A percentile compares a stretch with the other conserved stretches of the same genome.
Conservation (phyloP, 352 stramenopile genomes). For the Aphanomyces invadans region DNA sequence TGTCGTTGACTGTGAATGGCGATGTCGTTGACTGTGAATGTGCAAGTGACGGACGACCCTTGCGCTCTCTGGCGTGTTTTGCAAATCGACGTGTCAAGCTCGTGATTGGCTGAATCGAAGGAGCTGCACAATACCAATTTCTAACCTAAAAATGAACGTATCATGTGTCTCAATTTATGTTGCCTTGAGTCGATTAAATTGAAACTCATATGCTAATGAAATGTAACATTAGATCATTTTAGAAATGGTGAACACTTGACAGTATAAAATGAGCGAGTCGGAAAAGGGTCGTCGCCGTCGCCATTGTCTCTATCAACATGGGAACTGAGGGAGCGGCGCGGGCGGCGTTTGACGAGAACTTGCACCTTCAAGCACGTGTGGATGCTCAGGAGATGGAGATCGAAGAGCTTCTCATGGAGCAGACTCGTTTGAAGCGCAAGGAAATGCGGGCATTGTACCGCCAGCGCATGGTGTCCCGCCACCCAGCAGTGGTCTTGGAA, state of each 20-base stretch:
- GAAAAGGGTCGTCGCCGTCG: too few relatives aligned
- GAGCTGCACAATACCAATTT: too few relatives aligned
- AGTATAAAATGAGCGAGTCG: too few relatives aligned
- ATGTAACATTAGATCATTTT: too few relatives aligned
- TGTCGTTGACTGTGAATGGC: neutral
- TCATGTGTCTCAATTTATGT: too few relatives aligned
- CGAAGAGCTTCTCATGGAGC: neutral
- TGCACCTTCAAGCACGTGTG: neutral
- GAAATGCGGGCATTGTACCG: slow-evolving; percentile 13
- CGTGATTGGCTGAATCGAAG: too few relatives aligned
- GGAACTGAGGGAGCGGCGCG: neutral
- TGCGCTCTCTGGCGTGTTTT: neutral
- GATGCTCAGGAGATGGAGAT: slow-evolving; percentile 17
- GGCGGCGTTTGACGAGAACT: slow-evolving; percentile 15
- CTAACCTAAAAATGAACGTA: too few relatives aligned
- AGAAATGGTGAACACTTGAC: too few relatives aligned
- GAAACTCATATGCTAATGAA: too few relatives aligned
- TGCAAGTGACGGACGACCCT: neutral
- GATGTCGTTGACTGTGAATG: neutral
- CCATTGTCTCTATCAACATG: neutral
- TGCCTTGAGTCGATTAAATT: too few relatives aligned
- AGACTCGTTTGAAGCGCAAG: slow-evolving; percentile 1
- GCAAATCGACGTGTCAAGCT: neutral
- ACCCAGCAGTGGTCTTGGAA: slow-evolving; percentile 16
- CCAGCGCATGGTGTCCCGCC: slow-evolving; percentile 14